Base-by-base conservation (phyloP, 2,329 filamentous ascomycete genomes). In the Macrophomina tecta region DNA sequence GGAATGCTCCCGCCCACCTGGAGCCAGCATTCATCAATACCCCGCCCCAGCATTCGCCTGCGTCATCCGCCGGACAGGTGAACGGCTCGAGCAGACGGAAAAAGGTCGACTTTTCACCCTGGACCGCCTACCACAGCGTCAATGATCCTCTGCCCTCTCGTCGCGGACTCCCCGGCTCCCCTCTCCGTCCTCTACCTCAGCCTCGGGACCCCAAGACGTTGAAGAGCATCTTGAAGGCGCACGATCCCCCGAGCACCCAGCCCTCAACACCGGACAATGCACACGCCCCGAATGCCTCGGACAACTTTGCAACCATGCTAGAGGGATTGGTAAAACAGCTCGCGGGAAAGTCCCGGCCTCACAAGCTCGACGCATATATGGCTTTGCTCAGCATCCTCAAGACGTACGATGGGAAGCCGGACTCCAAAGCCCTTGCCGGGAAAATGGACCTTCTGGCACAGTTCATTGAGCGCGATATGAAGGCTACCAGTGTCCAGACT, bases 251-350 rank as follows among this genome's bases (percentile, higher is more conserved):
- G 64, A 23, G 12, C 3, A 53, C 56, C 16, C 45, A 40, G 30
- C 63, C 63, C 7, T 46, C 38, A n/a, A 49, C 38, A 38, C 40
- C 38, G 4, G 49, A 45, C 11, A 28, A 42, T 32, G 58, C 40
- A 81, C 70, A 76, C 73, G 69, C 76, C 69, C 79, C 79, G 67
- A 84, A 81, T 70, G 83, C 80, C 32, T 81, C 83, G 69, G 82
- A 85, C 52, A 89, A 86, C 46, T 89, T 97, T 67, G 85, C 86
- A 70, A 88, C 88, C 72, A 95, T 97, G 90, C 81, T 98, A 70
- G 91, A 97, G 72, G 96, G 92, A 0, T 88, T 93, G 5, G 86
- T 93, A 42, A 90, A 92, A 78, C 91, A 95, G 78, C 85, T 99
- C 56, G 91, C 90, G 45, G 89, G 91, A 28, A 83, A 88, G 36